These are phyloP conservation scores for Gautieria morchelliformis DNA, from an alignment of 768 basidiomycete genomes.

Conservation along the genomic window DNA sequence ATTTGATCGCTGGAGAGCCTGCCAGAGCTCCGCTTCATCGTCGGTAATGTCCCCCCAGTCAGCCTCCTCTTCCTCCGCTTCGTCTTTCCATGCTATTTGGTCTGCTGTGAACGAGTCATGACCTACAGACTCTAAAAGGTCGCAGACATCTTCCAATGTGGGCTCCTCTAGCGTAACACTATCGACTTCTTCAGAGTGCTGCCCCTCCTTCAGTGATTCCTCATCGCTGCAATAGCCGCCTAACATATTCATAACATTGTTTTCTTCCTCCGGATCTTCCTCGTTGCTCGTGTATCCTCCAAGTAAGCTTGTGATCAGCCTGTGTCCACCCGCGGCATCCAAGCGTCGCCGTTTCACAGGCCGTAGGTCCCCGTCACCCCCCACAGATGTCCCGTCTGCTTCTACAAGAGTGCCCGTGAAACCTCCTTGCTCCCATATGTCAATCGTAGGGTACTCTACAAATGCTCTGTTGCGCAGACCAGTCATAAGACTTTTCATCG, in stretches of 20 bases:
- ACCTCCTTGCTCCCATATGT: conserved; percentile 53
- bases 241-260: conserved; percentile 12
- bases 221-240: conserved; percentile 19
- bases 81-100: conserved; percentile 17
- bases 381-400: conserved; percentile 34
- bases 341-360: conserved; percentile 47
- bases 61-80: conserved; percentile 29
- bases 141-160: background rate
- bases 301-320: conserved; percentile 46
- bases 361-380: conserved; percentile 18
- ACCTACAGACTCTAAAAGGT: background rate
- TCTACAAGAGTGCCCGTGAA: conserved; percentile 58
- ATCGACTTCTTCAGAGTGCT: background rate
- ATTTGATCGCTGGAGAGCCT: background rate
- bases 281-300: conserved; percentile 52
- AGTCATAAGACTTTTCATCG: conserved; percentile 33
- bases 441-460: conserved; percentile 78
- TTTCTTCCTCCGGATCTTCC: conserved; percentile 21
- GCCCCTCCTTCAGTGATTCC: conserved; percentile 8
- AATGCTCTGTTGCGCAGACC: conserved; percentile 55
- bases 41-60: conserved; percentile 44
- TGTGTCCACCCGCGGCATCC: conserved; percentile 39
- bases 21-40: conserved; percentile 15
- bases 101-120: background rate
- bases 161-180: background rate